These are phyloP conservation scores for Pseudocercospora cruenta DNA, from an alignment of 2,329 filamentous ascomycete genomes.

Conservation along the genomic window DNA sequence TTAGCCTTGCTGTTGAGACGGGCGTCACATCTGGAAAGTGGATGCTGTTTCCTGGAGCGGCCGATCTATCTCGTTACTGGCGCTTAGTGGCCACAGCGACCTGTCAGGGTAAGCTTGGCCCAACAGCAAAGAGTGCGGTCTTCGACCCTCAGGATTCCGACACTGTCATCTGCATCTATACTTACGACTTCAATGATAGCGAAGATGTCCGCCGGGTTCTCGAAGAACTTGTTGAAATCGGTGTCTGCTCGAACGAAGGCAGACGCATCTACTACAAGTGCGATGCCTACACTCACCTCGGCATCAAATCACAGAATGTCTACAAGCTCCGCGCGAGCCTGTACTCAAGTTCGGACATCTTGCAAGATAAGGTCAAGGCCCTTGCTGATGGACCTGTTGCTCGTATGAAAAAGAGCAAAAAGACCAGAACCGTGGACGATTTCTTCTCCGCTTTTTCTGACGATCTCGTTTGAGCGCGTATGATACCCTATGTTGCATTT, in stretches of 20 bases:
- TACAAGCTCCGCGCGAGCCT: conserved; percentile 49
- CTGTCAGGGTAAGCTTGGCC: conserved; percentile 69
- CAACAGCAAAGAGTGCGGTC: conserved; percentile 73
- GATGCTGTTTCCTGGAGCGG: conserved; percentile 68
- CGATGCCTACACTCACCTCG: conserved; percentile 58
- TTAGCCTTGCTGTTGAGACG: conserved; percentile 62
- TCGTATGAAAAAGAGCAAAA: conserved; percentile 18
- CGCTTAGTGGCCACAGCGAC: conserved; percentile 67
- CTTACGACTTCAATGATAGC: conserved; percentile 70
- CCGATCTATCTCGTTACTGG: conserved; percentile 68
- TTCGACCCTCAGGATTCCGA: conserved; percentile 44
- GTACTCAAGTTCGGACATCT: conserved; percentile 45
- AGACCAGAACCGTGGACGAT: conserved; percentile 13
- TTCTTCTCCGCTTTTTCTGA: conserved; percentile 15
- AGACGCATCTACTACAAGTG: conserved; percentile 76
- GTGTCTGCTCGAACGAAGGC: conserved; percentile 53
- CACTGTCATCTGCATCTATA: conserved; percentile 75
- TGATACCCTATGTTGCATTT: conserved; percentile 9
- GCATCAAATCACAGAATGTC: conserved; percentile 45
- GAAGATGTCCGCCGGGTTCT: conserved; percentile 72
- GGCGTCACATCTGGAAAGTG: conserved; percentile 72
- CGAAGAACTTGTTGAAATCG: conserved; percentile 60
- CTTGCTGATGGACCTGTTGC: conserved; percentile 26
- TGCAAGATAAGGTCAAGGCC: conserved; percentile 26
- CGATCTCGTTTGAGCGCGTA: conserved; percentile 11